Evolutionary conservation across 371 early-diverging fungal species (phyloP).

Genomic region (Apophysomyces variabilis): DNA sequence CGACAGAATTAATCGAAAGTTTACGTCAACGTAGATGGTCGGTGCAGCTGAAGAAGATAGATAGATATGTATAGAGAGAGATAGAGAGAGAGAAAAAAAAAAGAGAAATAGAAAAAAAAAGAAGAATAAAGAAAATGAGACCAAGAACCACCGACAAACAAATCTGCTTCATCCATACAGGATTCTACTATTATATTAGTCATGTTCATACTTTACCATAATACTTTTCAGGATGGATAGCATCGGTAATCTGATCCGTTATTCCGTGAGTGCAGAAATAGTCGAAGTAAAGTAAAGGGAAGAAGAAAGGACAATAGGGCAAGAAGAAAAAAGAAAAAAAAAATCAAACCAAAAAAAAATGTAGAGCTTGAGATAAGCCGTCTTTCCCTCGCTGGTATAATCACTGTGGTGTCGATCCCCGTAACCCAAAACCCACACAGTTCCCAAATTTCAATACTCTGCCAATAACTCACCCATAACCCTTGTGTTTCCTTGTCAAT

Average conservation of each 20-base stretch:
- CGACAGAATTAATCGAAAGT: conserved; percentile 2
- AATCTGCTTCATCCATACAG: conserved; percentile 2
- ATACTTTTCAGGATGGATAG: not conserved
- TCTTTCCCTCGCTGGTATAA: conserved; percentile 4
- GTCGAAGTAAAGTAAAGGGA: not conserved
- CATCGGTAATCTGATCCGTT: not conserved
- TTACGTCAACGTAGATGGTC: conserved; percentile 7
- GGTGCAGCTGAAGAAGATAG: conserved; percentile 8
- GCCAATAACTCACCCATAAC: conserved; percentile 64
- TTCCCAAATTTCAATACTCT: not conserved
- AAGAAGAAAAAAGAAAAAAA: not conserved
- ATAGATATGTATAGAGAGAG: not conserved
- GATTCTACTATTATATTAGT: conserved; percentile 3
- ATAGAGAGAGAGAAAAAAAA: not conserved
- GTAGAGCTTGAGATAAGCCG: conserved; percentile 10
- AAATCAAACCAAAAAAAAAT: not conserved
- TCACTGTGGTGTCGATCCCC: conserved; percentile 3
- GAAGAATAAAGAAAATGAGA: conserved; percentile 3
- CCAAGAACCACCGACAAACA: not conserved
- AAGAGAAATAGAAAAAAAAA: not conserved
- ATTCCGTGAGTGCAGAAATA: not conserved
- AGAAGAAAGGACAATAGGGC: not conserved
- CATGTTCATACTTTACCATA: conserved; percentile 1
- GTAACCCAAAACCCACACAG: not conserved
- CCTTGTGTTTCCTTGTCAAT: conserved; percentile 62